A percentile compares a stretch with the other conserved stretches of the same genome.
Evolutionary conservation across 2,329 filamentous ascomycete genomes (phyloP).

Genomic region (Aspergillus unguis): DNA sequence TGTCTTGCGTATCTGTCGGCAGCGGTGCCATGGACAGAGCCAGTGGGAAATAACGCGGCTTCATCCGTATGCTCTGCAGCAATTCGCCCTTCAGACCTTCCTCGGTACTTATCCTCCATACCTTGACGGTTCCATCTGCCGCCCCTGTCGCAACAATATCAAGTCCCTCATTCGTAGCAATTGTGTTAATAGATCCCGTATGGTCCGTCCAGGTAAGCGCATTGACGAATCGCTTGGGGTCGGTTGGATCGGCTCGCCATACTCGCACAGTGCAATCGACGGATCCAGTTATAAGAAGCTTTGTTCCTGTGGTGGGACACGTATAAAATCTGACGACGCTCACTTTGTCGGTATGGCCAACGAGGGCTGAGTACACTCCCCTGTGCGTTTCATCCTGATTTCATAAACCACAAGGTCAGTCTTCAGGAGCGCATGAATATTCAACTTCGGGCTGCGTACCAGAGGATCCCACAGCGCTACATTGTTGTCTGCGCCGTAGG

Average conservation of each 20-base stretch:
- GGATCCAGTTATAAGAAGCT: constrained; percentile 71
- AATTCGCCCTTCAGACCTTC: constrained; percentile 45
- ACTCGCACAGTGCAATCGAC: constrained; percentile 74
- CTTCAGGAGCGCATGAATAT: neutral
- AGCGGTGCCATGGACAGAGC: constrained; percentile 67
- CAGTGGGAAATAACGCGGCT: constrained; percentile 78
- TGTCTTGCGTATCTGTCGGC: constrained; percentile 47
- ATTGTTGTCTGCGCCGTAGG: constrained; percentile 85
- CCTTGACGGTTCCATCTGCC: constrained; percentile 60
- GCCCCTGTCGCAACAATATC: constrained; percentile 57
- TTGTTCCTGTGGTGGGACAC: constrained; percentile 44
- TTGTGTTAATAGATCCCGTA: constrained; percentile 67
- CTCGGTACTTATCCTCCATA: constrained; percentile 62
- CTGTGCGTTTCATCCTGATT: constrained; percentile 41
- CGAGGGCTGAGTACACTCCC: constrained; percentile 66
- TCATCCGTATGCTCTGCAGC: constrained; percentile 67
- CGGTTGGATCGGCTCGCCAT: constrained; percentile 44
- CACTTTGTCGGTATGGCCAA: constrained; percentile 74
- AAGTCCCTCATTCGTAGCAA: constrained; percentile 47
- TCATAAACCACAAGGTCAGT: constrained; percentile 5
- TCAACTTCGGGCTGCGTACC: constrained; percentile 49
- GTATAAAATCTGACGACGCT: constrained; percentile 80
- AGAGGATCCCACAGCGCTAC: constrained; percentile 82
- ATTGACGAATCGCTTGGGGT: constrained; percentile 37
- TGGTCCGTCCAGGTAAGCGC: constrained; percentile 61